These are phyloP conservation scores for Pseudogymnoascus sp. DNA, from an alignment of 2,329 filamentous ascomycete species.

Conservation along the genomic window DNA sequence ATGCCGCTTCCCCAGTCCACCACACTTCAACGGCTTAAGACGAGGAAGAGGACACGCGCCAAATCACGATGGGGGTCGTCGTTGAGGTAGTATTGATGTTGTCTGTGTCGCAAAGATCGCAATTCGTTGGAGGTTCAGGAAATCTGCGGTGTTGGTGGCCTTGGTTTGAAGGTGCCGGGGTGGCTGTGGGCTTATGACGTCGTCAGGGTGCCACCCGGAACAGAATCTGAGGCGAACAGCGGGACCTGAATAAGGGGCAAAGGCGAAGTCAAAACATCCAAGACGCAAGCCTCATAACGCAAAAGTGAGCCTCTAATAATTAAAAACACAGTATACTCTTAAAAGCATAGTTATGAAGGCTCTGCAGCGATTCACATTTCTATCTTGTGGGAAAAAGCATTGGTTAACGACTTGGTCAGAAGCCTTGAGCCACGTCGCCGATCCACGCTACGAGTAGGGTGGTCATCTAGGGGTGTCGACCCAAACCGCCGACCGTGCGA, in stretches of 20 bases:
- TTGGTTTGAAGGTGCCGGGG: conserved; percentile 7
- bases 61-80: not conserved
- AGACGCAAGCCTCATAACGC: conserved; percentile 4
- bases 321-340: not conserved
- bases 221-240: conserved; percentile 8
- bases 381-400: not conserved
- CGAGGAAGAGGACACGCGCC: not conserved
- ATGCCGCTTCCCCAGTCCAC: conserved; percentile 20
- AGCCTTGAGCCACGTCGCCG: not conserved
- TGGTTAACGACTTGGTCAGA: conserved; percentile 2
- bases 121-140: conserved; percentile 8
- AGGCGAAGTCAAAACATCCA: not conserved
- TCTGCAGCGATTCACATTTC: not conserved
- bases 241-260: conserved; percentile 7
- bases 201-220: conserved; percentile 9
- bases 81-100: not conserved
- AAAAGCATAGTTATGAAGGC: not conserved
- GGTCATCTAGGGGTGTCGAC: conserved; percentile 5
- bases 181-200: conserved; percentile 11
- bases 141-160: conserved; percentile 8
- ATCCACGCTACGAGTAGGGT: conserved; percentile 6
- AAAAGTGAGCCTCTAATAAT: not conserved
- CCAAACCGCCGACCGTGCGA: conserved; percentile 2
- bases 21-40: conserved; percentile 8
- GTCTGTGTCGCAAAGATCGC: conserved; percentile 1